A percentile compares a stretch with the other conserved stretches of the same genome.
Evolutionary conservation across 2,329 filamentous ascomycete species (phyloP).

Genomic region (Polychaeton citri): DNA sequence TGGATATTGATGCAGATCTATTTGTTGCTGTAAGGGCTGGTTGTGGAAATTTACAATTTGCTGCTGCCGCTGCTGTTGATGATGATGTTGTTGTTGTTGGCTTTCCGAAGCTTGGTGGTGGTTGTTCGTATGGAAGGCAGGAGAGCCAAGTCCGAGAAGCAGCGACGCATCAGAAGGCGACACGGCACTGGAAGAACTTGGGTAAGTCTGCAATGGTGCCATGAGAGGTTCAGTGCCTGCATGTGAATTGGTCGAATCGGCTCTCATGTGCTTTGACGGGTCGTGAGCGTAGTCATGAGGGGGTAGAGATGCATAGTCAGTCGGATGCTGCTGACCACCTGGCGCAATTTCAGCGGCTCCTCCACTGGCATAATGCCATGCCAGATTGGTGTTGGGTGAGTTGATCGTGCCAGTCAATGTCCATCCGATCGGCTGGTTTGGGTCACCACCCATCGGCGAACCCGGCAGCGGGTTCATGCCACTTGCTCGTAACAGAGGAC

Average conservation of each 20-base stretch:
- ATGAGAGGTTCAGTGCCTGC: slow-evolving; percentile 1
- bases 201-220: slow-evolving; percentile 22
- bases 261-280: neutral
- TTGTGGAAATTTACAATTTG: neutral
- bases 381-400: slow-evolving; percentile 70
- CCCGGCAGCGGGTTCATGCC: slow-evolving; percentile 18
- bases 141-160: slow-evolving; percentile 36
- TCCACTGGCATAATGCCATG: slow-evolving; percentile 59
- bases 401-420: slow-evolving; percentile 80
- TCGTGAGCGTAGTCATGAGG: slow-evolving; percentile 14
- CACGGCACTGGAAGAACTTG: slow-evolving; percentile 21
- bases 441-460: slow-evolving; percentile 25
- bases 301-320: slow-evolving; percentile 17
- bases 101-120: slow-evolving; percentile 7
- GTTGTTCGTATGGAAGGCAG: slow-evolving; percentile 21
- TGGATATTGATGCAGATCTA: neutral
- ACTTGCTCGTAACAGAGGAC: slow-evolving; percentile 10
- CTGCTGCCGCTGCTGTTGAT: neutral
- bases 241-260: neutral
- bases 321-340: neutral
- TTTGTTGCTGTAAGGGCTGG: neutral
- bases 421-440: slow-evolving; percentile 55
- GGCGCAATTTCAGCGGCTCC: slow-evolving; percentile 1
- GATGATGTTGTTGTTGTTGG: neutral
- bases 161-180: slow-evolving; percentile 30